Base-by-base conservation (phyloP, 31 red algal species). In the Odonthalia washingtoniensis region DNA sequence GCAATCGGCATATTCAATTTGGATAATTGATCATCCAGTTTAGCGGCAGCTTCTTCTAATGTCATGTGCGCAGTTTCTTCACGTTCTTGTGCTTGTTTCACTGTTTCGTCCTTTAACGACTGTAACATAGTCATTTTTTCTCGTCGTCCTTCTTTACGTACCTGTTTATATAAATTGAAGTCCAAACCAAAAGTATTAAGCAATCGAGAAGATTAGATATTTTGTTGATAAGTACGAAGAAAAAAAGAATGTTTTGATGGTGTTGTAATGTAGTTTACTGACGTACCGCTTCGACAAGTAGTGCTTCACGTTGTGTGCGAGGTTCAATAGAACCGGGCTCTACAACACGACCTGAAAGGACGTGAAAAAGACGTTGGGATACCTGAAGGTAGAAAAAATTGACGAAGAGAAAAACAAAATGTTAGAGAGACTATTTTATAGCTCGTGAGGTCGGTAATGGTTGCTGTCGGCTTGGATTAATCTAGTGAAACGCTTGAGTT, bases 301-400 rank as follows among this genome's bases (percentile, higher is more conserved):
- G 74, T 49, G 92, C 92, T 82, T 94, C 92, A 24, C 92, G 69
- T 16, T 74, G 70, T 27, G 70, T 88, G 21, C 80, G 78, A 24
- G 92, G 80, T 61, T 89, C 80, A 68, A 94, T 89, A 1, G 92
- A 86, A 41, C 86, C 86, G 32, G 92, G 86, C 49, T 89, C 92
- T 1, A 85, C 41, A 36, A 86, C 92, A 30, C 86, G 92, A 39
- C 92, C 92, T 2, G 92, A 77, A 27, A 94, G 65, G 17, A 86
- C 82, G 27, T 89, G 78, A 30, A 94, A 86, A 36, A 94, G 77
- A 60, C 73, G 68, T 81, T 80, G 92, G 4, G 92, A 94, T 46
- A 93, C 82, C 91, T 93, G 49, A 37, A 42, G 1, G n/a, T n/a
- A n/a, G n/a, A n/a, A n/a, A n/a, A 65, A 62, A 30, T 18, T 33